Evolutionary conservation across 345 rosid species (phyloP), one percentile per base, ranked within the genome.

Genomic region (Citrus glauca): DNA sequence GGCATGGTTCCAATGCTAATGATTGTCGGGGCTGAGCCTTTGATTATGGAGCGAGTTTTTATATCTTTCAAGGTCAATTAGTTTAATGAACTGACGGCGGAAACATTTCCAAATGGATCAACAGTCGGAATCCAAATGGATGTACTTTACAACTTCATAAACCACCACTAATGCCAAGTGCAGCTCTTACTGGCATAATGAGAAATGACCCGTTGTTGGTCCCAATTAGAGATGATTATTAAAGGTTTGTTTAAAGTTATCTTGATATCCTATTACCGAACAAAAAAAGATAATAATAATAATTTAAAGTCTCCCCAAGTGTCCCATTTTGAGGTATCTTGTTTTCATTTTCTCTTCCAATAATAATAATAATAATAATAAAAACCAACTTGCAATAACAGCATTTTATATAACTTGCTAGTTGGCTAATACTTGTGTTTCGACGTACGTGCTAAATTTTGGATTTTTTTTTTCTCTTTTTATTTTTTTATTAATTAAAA

Each of bases 51-150:
- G 19, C 33, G 64, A 45, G 53, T 59, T 67, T 74, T 72, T 70
- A 68, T 64, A 57, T 48, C 24, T 11, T 69, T 28, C 1, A 42
- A 76, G 28, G 79, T 69, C 45, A 75, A 66, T 30, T 42, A 65
- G 71, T 69, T 64, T 57, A 71, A 38, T 76, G 60, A 45, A 42
- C 72, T 81, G 84, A 82, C 82, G 86, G 85, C 85, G 82, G 82
- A 73, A 3, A 40, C 66, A 57, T 45, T 42, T 32, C 56, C 35
- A 32, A 77, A 57, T 69, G 81, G 82, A 16, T 53, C 57, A 53
- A 53, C 57, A 53, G 57, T 42, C 66, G 66, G 27, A 70, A 22
- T 55, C 76, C 81, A 60, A 80, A 73, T 82, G 84, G 74, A 76
- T 32, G 59, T 30, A 63, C 66, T 35, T 63, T 37, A 71, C 74